A percentile compares a stretch with the other conserved stretches of the same genome.
phyloP scores from a whole-genome alignment of 352 stramenopile genomes.

The Phytophthora lateralis region DNA sequence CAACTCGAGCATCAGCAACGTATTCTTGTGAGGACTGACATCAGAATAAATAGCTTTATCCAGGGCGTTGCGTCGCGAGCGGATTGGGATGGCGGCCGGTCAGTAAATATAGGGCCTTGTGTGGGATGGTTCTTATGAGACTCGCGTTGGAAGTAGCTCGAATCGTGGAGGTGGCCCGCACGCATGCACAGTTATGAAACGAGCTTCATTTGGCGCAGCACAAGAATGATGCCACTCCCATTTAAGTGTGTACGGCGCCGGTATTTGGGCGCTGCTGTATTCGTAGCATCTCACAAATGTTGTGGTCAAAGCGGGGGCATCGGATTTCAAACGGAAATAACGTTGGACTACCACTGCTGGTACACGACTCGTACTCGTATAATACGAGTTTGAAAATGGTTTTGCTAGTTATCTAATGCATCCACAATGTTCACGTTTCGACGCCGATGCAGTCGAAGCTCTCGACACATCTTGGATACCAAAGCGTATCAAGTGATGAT shows the following conservation, averaged over 20 bases:
- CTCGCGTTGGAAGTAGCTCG: neutral
- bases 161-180: neutral
- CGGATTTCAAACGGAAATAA: constrained; percentile 18
- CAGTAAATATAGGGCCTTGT: constrained; percentile 30
- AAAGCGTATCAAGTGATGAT: constrained; percentile 1
- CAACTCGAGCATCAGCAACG: constrained; percentile 5
- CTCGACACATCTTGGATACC: neutral
- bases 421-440: neutral
- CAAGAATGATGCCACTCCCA: constrained; percentile 11
- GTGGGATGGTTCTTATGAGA: constrained; percentile 36
- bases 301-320: neutral
- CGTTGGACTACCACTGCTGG: neutral
- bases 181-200: constrained; percentile 25
- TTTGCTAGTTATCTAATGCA: neutral
- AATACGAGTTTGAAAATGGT: neutral
- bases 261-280: neutral
- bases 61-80: constrained; percentile 22
- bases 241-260: constrained; percentile 17
- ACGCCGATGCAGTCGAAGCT: neutral
- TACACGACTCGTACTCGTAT: no score
- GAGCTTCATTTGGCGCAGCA: constrained; percentile 15
- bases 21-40: neutral
- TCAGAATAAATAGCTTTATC: constrained; percentile 36
- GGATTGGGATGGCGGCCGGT: constrained; percentile 16
- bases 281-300: constrained; percentile 20